Percentiles rank a stretch among this genome's conserved stretches.
Evolutionary conservation across 2,329 filamentous ascomycete species (phyloP).

Genomic region (Botrytis porri): DNA sequence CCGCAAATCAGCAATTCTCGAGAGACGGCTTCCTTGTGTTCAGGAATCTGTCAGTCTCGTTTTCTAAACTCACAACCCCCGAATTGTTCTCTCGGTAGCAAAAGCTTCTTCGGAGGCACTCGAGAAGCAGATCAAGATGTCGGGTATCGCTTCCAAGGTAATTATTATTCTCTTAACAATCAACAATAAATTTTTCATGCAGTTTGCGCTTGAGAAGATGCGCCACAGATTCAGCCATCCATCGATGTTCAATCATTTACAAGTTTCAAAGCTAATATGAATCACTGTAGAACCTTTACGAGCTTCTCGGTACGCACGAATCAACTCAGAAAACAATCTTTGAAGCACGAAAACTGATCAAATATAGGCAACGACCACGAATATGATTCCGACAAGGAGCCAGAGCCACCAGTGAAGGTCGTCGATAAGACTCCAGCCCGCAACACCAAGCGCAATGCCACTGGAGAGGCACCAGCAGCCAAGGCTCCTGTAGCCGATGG

Average conservation of each 20-base stretch:
- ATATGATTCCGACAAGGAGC: slow-evolving; percentile 67
- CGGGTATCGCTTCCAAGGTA: slow-evolving; percentile 41
- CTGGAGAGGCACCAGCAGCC: slow-evolving; percentile 62
- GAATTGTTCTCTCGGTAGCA: slow-evolving; percentile 41
- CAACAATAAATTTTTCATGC: slow-evolving; percentile 15
- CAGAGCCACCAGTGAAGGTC: slow-evolving; percentile 78
- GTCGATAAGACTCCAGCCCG: slow-evolving; percentile 79
- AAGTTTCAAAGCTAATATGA: slow-evolving; percentile 40
- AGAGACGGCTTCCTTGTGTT: slow-evolving; percentile 40
- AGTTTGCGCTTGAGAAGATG: slow-evolving; percentile 22
- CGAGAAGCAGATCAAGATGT: slow-evolving; percentile 40
- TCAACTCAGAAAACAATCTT: slow-evolving; percentile 25
- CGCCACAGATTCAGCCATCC: slow-evolving; percentile 17
- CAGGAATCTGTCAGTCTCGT: slow-evolving; percentile 41
- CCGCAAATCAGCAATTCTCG: slow-evolving; percentile 30
- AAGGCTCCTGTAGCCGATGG: slow-evolving; percentile 31
- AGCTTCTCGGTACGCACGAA: slow-evolving; percentile 81
- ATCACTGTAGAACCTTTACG: slow-evolving; percentile 80
- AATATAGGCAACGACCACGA: slow-evolving; percentile 56
- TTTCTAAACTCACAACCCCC: slow-evolving; percentile 27
- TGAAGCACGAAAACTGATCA: slow-evolving; percentile 34
- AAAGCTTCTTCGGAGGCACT: slow-evolving; percentile 42
- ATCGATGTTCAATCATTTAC: slow-evolving; percentile 22
- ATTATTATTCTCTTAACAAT: slow-evolving; percentile 18
- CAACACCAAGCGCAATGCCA: slow-evolving; percentile 78